Evolutionary conservation across 306 rosid genomes (phyloP).

Genomic region (Quercus alba): DNA sequence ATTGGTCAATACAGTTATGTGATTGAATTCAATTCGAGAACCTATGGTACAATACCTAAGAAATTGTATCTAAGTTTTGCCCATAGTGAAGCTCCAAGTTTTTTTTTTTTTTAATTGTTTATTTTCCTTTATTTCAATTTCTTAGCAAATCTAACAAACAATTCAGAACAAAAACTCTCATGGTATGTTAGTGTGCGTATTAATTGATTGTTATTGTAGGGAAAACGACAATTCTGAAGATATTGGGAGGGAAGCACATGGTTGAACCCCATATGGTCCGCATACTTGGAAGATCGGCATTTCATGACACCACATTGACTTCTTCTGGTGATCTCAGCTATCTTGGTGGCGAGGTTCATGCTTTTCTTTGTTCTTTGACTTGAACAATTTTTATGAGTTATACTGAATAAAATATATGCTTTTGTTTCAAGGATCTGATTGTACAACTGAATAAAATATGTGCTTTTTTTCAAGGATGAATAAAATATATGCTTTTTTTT

Average conservation of each 20-base stretch:
- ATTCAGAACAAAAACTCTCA: background rate
- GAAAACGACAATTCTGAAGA: conserved; percentile 80
- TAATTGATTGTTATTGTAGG: conserved; percentile 25
- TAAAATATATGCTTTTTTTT: background rate
- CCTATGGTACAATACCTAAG: too few species aligned
- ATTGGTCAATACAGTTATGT: too few species aligned
- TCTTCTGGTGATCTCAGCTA: conserved; percentile 84
- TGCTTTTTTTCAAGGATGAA: background rate
- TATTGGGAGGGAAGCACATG: conserved; percentile 92
- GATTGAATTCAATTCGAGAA: too few species aligned
- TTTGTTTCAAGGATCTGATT: too few species aligned
- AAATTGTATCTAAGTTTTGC: too few species aligned
- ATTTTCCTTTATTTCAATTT: conserved; percentile 6
- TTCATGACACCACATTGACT: conserved; percentile 69
- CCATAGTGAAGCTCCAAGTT: background rate
- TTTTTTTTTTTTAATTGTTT: background rate
- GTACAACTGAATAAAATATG: background rate
- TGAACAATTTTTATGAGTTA: background rate
- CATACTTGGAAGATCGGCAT: conserved; percentile 87
- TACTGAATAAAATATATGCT: background rate
- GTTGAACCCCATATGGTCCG: conserved; percentile 90
- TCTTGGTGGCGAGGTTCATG: conserved; percentile 85
- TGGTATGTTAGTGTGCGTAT: background rate
- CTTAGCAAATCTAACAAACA: background rate
- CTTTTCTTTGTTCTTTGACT: background rate